These are phyloP conservation scores for Mariannaea sp. DNA, from an alignment of 2,329 filamentous ascomycete species.

Conservation along the genomic window DNA sequence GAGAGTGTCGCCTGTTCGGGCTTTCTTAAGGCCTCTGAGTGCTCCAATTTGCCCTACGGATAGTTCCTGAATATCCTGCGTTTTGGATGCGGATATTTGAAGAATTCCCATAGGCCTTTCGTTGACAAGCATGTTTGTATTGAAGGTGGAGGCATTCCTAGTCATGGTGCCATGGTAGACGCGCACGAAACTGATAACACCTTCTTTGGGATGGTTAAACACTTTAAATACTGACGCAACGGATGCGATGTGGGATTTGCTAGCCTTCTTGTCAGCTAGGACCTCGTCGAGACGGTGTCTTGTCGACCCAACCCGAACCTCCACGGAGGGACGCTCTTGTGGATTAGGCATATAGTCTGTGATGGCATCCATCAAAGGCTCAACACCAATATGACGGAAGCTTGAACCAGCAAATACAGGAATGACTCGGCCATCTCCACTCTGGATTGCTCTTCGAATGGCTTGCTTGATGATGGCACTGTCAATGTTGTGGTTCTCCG, in stretches of 20 bases:
- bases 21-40: conserved; percentile 84
- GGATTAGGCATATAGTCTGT: conserved; percentile 87
- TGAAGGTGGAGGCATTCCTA: conserved; percentile 78
- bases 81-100: conserved; percentile 87
- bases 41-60: conserved; percentile 91
- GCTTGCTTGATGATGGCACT: conserved; percentile 70
- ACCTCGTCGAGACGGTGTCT: conserved; percentile 44
- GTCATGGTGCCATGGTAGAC: conserved; percentile 85
- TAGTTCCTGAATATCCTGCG: conserved; percentile 81
- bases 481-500: conserved; percentile 75
- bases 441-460: conserved; percentile 72
- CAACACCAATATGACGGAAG: conserved; percentile 91
- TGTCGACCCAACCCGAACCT: conserved; percentile 71
- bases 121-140: conserved; percentile 79
- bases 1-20: conserved; percentile 92
- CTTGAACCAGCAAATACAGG: conserved; percentile 92
- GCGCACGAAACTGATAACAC: conserved; percentile 87
- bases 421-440: conserved; percentile 72
- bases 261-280: conserved; percentile 47
- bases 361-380: conserved; percentile 87
- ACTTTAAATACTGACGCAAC: conserved; percentile 89
- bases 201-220: conserved; percentile 82
- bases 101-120: conserved; percentile 82
- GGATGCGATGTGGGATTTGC: conserved; percentile 47
- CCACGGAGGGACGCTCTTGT: conserved; percentile 75